Base-by-base conservation (phyloP, 2,329 filamentous ascomycete genomes). In the Calonectria multiphialidica region DNA sequence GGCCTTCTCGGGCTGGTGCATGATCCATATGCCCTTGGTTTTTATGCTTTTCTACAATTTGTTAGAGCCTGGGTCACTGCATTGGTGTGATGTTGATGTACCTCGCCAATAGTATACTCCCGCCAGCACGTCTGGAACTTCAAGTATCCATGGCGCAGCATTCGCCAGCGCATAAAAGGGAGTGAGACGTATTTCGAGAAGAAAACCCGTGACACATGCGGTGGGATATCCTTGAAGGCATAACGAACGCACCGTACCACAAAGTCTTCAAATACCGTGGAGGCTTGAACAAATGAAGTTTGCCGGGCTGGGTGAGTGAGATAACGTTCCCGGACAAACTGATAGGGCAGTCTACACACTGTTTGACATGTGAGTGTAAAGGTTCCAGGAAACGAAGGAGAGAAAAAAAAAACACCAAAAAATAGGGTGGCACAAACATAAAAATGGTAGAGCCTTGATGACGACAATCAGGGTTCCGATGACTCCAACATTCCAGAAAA, bases 221-320 rank as follows among this genome's bases (percentile, higher is more conserved):
- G 88, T 3, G 93, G 92, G 74, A 96, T 90, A 73, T 90, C 89
- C 30, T 91, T 90, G 80, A 96, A 96, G 16, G 93, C 93, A 86
- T 94, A 95, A 66, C 93, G 89, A 42, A 97, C 93, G 79, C 93
- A 95, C 71, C 93, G 89, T 71, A 96, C 89, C 61, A 95, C 93
- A 50, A 95, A 82, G 80, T 96, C 93, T 81, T 96, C 94, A 79
- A 96, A 96, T 1, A 90, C 84, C 3, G 92, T 91, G n/a, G 93
- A 91, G 66, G 88, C 88, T 76, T 89, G 91, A n/a, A 93, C 89
- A 76, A 95, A 95, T 1, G 90, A 88, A 7, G 90, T 86, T 73
- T 87, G 77, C 28, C 71, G 71, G 62, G 62, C 72, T 37, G 72
- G 72, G n/a, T 76, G 71, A 50, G 77, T 79, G 55, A 81, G 75